Evolutionary conservation across 1,284 basidiomycete species (phyloP).

Genomic region (Cerioporus squamosus): DNA sequence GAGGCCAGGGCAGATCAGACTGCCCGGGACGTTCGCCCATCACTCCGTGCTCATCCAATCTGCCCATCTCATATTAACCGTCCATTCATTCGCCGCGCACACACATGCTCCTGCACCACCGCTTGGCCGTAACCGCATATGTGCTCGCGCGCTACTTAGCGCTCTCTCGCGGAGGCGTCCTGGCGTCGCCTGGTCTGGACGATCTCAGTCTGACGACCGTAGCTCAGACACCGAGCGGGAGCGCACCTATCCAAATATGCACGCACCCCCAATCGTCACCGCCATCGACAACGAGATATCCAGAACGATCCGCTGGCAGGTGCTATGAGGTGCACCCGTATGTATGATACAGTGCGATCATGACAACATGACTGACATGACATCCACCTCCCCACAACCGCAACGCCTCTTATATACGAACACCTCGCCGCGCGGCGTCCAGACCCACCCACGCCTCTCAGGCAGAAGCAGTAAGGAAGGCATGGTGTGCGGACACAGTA

Average conservation of each 20-base stretch:
- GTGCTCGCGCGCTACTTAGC: background rate
- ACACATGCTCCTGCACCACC: slow-evolving; percentile 1
- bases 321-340: no score
- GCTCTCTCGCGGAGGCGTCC: background rate
- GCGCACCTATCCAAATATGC: background rate
- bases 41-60: background rate
- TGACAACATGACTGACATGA: background rate
- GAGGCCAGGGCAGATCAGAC: slow-evolving; percentile 3
- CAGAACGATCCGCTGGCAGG: no score
- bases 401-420: background rate
- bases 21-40: background rate
- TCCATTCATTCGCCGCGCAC: background rate
- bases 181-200: no score
- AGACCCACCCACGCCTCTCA: background rate
- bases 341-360: background rate
- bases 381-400: background rate
- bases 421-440: background rate
- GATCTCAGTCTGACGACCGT: no score
- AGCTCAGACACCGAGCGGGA: background rate
- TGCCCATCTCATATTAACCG: background rate
- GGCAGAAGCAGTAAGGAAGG: background rate
- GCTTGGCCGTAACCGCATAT: slow-evolving; percentile 1
- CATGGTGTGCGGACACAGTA: background rate
- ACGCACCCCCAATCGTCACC: background rate
- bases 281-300: no score